A percentile compares a stretch with the other conserved stretches of the same genome.
Conservation (phyloP, 441 rosid genomes). For the Syzygium malaccense region DNA sequence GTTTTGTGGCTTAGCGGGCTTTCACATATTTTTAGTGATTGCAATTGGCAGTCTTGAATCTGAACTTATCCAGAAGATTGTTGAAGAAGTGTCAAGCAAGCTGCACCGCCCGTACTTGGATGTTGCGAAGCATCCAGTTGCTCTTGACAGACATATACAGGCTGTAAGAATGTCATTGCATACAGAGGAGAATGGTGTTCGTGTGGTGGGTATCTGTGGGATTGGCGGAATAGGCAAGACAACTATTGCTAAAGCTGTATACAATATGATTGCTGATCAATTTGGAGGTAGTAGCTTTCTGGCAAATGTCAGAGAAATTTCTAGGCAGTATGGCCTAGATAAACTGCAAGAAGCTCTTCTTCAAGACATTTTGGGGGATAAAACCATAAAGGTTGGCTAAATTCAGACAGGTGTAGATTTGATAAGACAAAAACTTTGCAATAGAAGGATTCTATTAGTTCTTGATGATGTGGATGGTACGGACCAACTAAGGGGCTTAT, state of each 20-base stretch:
- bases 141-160: too few relatives aligned
- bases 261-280: neutral
- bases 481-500: neutral
- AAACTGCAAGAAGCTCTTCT: neutral
- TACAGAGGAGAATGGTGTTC: neutral
- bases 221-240: slow-evolving; percentile 3
- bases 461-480: slow-evolving; percentile 3
- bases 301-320: neutral
- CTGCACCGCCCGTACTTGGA: too few relatives aligned
- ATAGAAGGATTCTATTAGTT: neutral
- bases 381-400: neutral
- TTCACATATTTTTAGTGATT: too few relatives aligned
- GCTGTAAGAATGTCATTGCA: too few relatives aligned
- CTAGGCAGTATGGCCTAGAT: neutral
- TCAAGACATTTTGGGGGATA: neutral
- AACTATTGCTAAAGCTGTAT: slow-evolving; percentile 4
- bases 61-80: too few relatives aligned
- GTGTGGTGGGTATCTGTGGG: neutral
- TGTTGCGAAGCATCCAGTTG: too few relatives aligned
- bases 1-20: too few relatives aligned
- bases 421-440: neutral
- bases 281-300: slow-evolving; percentile 5
- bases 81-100: too few relatives aligned
- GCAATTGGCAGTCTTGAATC: too few relatives aligned
- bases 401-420: neutral